These are phyloP conservation scores for Thelonectria rubi DNA, from an alignment of 2,329 filamentous ascomycete species.

Conservation along the genomic window DNA sequence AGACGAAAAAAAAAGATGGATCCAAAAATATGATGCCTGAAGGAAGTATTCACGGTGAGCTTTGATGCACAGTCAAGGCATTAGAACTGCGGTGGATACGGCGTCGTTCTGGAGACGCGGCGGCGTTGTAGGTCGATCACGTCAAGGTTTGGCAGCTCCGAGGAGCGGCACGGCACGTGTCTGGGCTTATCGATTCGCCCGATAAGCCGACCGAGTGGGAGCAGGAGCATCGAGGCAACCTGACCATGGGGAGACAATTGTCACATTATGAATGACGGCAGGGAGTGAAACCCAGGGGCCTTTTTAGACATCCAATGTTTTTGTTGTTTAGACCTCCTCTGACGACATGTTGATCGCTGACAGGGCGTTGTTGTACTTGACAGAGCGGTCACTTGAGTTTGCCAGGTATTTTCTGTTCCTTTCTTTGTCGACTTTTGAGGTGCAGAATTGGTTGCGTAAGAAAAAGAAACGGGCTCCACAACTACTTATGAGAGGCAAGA, in stretches of 20 bases:
- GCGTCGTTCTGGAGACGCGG: slow-evolving; percentile 30
- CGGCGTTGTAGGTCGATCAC: slow-evolving; percentile 37
- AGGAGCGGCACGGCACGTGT: slow-evolving; percentile 37
- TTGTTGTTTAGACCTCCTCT: slow-evolving; percentile 9
- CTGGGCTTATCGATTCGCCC: slow-evolving; percentile 33
- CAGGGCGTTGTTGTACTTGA: slow-evolving; percentile 3
- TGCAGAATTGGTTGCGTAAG: not conserved
- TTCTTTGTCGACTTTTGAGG: no score
- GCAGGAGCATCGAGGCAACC: not conserved
- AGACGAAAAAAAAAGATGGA: slow-evolving; percentile 18
- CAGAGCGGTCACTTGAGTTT: no score
- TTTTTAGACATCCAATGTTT: not conserved
- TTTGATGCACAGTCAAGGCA: slow-evolving; percentile 28
- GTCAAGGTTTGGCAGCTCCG: slow-evolving; percentile 38
- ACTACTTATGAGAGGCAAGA: no score
- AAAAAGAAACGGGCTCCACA: no score
- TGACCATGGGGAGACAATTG: slow-evolving; percentile 5
- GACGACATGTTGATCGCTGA: slow-evolving; percentile 13
- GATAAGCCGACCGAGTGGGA: slow-evolving; percentile 27
- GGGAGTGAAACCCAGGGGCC: not conserved
- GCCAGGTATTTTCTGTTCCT: no score
- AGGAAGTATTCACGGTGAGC: slow-evolving; percentile 12
- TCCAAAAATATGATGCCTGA: not conserved
- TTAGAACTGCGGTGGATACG: slow-evolving; percentile 30
- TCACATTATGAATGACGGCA: not conserved